Base-by-base conservation (phyloP, 192 early-diverging fungal genomes). In the Podila minutissima region DNA sequence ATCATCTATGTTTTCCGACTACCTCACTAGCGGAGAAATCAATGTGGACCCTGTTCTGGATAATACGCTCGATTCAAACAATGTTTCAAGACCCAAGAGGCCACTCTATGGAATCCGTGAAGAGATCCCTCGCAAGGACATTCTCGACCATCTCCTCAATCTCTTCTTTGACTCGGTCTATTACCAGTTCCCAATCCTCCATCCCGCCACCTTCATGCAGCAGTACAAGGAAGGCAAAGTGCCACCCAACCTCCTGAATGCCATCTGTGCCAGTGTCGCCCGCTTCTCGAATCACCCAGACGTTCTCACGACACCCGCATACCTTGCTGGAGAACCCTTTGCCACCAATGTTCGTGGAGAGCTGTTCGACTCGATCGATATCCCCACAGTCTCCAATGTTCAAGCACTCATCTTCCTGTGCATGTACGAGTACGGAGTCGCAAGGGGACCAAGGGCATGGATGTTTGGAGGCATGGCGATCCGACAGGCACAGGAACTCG, bases 391-490 rank as follows among this genome's bases (percentile, higher is more conserved):
- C 31, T 69, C 83, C n/a, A 74, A 77, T 69, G 84, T 88, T 9
- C 89, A 90, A 49, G 84, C 85, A n/a, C 41, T 90, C 1, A 12
- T 85, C 8, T 73, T 90, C 29, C 32, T 90, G 24, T 51, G 74
- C 24, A 66, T 88, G 48, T 85, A 87, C 63, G 83, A 85, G 22
- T 88, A 84, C 59, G 89, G 89, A 6, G 79, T 77, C 53, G 82
- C 82, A 17, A 63, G 84, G 31, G 88, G 89, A 12, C 84, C 88
- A 33, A 82, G 88, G n/a, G 73, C 85, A 41, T 90, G 88, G 88
- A 89, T 88, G 88, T 90, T 84, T 82, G 69, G 69, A 20, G 88
- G 88, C 33, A 86, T 86, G 67, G 86, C 88, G 31, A 82, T 84
- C 33, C 83, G 89, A 11, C 85, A 87, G 85, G 88, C 88, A 11